Conservation (phyloP, 164 flowering plant species). For the Aristolochia contorta region DNA sequence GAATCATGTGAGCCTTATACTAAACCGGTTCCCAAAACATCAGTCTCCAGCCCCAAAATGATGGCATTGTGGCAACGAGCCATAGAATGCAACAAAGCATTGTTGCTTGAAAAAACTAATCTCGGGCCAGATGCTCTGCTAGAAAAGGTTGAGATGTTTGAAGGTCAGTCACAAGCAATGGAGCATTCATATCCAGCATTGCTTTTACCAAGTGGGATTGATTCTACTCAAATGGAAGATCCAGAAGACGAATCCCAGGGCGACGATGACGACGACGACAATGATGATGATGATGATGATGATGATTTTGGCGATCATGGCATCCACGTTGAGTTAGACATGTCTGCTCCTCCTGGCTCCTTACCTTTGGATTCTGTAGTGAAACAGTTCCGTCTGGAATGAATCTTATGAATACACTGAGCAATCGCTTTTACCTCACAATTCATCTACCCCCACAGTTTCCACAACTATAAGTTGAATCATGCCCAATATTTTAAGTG, state of each 20-base stretch:
- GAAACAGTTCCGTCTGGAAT: constrained; percentile 19
- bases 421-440: not conserved
- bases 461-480: no score
- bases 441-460: not conserved
- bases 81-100: constrained; percentile 66
- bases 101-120: constrained; percentile 47
- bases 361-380: constrained; percentile 62
- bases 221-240: constrained; percentile 3
- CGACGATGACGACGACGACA: constrained; percentile 9
- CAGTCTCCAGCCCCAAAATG: constrained; percentile 51
- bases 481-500: no score
- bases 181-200: constrained; percentile 67
- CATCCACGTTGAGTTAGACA: constrained; percentile 22
- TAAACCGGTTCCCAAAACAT: constrained; percentile 11
- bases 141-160: constrained; percentile 70
- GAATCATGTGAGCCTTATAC: constrained; percentile 7
- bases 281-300: constrained; percentile 10
- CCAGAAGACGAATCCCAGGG: constrained; percentile 10
- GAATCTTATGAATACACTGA: not conserved
- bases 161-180: constrained; percentile 38
- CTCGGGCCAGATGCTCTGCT: constrained; percentile 78
- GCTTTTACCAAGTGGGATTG: constrained; percentile 29
- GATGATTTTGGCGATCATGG: no score
- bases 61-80: constrained; percentile 67
- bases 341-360: constrained; percentile 44